Evolutionary conservation across 208 protist genomes (phyloP).

Genomic region (Crithidia brevicula): DNA sequence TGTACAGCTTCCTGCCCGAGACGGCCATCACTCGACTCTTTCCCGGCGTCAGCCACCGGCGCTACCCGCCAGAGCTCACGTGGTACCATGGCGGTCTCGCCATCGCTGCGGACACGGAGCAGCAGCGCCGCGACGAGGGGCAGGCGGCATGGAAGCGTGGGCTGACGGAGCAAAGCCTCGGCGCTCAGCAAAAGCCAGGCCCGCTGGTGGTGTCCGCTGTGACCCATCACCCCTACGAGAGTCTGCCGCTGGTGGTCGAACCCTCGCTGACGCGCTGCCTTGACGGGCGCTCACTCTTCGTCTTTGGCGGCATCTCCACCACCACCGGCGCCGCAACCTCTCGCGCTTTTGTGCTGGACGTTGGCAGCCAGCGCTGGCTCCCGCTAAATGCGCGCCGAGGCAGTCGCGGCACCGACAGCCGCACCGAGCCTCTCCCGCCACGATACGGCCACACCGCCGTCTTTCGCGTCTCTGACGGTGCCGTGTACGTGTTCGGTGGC

Average conservation of each 20-base stretch:
- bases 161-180: constrained; percentile 44
- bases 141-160: constrained; percentile 39
- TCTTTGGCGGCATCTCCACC: constrained; percentile 35
- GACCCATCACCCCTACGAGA: constrained; percentile 44
- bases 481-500: constrained; percentile 79
- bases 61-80: constrained; percentile 50
- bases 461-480: constrained; percentile 37
- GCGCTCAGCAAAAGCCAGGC: constrained; percentile 24
- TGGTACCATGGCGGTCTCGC: constrained; percentile 66
- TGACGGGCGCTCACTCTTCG: constrained; percentile 56
- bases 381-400: constrained; percentile 11
- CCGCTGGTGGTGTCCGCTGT: constrained; percentile 47
- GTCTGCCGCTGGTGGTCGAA: constrained; percentile 42
- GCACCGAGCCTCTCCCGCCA: not conserved
- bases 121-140: constrained; percentile 30
- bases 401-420: not conserved
- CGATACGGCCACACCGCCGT: constrained; percentile 72
- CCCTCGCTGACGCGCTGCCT: constrained; percentile 64
- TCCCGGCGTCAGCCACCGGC: constrained; percentile 35
- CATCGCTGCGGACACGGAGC: constrained; percentile 33
- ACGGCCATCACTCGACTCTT: constrained; percentile 17
- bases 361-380: constrained; percentile 18
- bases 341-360: constrained; percentile 21
- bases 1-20: constrained; percentile 22
- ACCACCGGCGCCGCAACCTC: constrained; percentile 16